Base-by-base conservation (phyloP, 306 rosid species). In the Mimosa pudica region DNA sequence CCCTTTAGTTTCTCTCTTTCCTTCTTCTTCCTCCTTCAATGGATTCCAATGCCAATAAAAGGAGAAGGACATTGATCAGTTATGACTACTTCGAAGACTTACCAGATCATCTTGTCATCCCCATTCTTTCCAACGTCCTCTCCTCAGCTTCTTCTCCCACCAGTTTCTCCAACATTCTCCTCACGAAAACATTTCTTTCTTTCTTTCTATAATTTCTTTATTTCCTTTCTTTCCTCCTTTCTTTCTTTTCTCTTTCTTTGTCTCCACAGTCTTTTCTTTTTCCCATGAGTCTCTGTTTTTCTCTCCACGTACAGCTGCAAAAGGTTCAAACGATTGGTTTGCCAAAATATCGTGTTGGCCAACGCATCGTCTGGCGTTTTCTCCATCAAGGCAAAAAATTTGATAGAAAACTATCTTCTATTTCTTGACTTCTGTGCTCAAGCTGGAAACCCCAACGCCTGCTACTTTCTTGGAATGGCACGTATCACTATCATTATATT, bases 391-490 rank as follows among this genome's bases (percentile, higher is more conserved):
- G 84, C 88, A 10, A 64, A 74, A 14, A 89, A 77, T 1, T 80
- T 84, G 4, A 80, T 88, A 68, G 30, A 24, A 24, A 24, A 24
- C 30, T 24, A 24, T 24, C 89, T 89, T 71, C 83, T 86, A 2
- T 91, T 91, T 73, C 81, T 91, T 75, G 85, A 75, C 70, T 82
- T 30, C 58, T 89, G 93, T 72, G 88, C 71, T 18, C 54, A 33
- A 81, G 88, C 92, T 52, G 97, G 97, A 51, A 91, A 79, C 89
- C 67, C 69, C 8, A 91, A 91, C 68, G 97, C 97, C 32, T 85
- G 82, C 78, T 91, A 82, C 76, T 82, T 87, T 80, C 97, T 91
- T 42, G 97, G 97, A 82, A 91, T 91, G 97, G 93, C 89, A 7
- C 82, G 30, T 24, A 24, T 24, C 30, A 24, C 30, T 24, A 24